A percentile compares a stretch with the other conserved stretches of the same genome.
Conservation (phyloP, 2,329 filamentous ascomycete genomes). For the Colletotrichum spaethianum region DNA sequence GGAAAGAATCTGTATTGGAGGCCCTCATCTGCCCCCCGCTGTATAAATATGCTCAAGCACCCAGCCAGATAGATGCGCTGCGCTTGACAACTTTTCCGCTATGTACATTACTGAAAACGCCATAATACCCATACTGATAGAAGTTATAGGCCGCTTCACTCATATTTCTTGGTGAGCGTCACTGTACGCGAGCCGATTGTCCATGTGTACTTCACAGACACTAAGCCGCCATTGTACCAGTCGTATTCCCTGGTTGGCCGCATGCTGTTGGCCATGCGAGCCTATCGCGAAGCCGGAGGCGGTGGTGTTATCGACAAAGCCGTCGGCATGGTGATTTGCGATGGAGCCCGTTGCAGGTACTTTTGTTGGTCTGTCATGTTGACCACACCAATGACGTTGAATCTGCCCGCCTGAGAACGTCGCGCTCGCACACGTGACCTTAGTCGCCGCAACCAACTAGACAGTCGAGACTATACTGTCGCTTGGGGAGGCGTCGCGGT, state of each 20-base stretch:
- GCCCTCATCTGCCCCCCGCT: conserved; percentile 20
- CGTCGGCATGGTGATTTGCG: conserved; percentile 9
- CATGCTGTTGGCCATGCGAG: conserved; percentile 3
- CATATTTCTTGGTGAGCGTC: neutral
- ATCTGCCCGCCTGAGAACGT: neutral
- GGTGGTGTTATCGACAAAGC: neutral
- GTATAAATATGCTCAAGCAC: conserved; percentile 29
- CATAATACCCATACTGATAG: conserved; percentile 37
- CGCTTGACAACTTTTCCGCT: conserved; percentile 37
- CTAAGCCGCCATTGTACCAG: neutral
- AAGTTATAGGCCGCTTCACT: conserved; percentile 17
- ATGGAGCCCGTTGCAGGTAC: conserved; percentile 3
- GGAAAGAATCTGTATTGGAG: conserved; percentile 24
- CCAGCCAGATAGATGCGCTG: conserved; percentile 5
- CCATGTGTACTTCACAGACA: conserved; percentile 8
- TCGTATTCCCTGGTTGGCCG: conserved; percentile 6
- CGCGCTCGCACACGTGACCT: neutral
- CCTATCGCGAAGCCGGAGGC: conserved; percentile 9
- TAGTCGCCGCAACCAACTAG: neutral
- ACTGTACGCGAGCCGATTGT: neutral
- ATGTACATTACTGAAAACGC: conserved; percentile 40
- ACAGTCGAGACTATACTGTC: conserved; percentile 15
- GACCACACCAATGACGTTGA: neutral
- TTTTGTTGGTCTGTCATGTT: neutral
- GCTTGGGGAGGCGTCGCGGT: conserved; percentile 30